Evolutionary conservation across 1,139 yeast genomes (phyloP).

Genomic region (Suhomyces bribrorum): DNA sequence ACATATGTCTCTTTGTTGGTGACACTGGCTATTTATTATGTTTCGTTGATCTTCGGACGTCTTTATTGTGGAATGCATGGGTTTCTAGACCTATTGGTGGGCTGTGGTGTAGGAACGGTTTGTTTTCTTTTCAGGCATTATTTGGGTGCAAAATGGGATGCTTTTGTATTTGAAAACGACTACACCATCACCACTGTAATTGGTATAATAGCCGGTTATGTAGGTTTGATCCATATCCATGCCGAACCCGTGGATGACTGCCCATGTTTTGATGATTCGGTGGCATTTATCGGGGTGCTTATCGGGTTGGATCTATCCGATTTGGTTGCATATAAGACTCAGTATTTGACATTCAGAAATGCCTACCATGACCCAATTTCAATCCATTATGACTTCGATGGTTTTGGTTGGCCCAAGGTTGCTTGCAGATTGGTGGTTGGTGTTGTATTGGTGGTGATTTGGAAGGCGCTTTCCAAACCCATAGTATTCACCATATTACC

Average conservation of each 20-base stretch:
- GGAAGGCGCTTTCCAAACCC: slow-evolving; percentile 73
- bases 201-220: slow-evolving; percentile 40
- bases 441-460: slow-evolving; percentile 55
- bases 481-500: slow-evolving; percentile 51
- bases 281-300: slow-evolving; percentile 89
- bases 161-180: slow-evolving; percentile 23
- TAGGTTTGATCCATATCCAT: slow-evolving; percentile 62
- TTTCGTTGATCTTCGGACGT: slow-evolving; percentile 75
- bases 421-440: slow-evolving; percentile 57
- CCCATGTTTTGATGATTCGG: slow-evolving; percentile 95
- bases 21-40: slow-evolving; percentile 49
- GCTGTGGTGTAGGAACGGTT: slow-evolving; percentile 60
- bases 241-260: slow-evolving; percentile 91
- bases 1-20: slow-evolving; percentile 14
- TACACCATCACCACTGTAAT: slow-evolving; percentile 23
- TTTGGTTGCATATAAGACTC: slow-evolving; percentile 38
- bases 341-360: slow-evolving; percentile 22
- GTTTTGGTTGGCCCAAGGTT: slow-evolving; percentile 44
- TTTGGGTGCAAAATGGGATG: slow-evolving; percentile 44
- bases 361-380: slow-evolving; percentile 31
- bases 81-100: slow-evolving; percentile 69
- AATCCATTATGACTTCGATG: slow-evolving; percentile 40
- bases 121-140: slow-evolving; percentile 45
- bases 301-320: slow-evolving; percentile 68
- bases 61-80: slow-evolving; percentile 99